Conservation (phyloP, 169 alveolate genomes). For the Plasmodium fragile region DNA sequence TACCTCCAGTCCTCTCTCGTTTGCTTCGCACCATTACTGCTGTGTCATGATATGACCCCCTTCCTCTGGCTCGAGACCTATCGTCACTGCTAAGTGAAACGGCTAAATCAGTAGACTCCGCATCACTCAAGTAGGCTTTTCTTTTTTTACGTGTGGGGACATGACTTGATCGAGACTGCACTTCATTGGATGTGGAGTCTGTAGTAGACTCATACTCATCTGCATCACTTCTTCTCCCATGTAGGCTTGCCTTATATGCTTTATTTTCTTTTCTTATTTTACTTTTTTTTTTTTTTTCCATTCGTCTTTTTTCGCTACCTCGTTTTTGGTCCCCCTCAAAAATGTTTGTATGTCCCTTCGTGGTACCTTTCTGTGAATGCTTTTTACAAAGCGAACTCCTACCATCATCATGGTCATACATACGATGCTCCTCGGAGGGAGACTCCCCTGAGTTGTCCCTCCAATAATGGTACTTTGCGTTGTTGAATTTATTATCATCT, state of each 20-base stretch:
- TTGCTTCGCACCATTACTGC: background rate
- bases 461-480: background rate
- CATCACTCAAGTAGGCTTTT: background rate
- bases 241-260: background rate
- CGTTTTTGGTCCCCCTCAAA: background rate
- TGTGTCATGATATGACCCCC: background rate
- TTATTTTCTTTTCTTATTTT: background rate
- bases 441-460: background rate
- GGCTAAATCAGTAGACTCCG: background rate
- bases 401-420: background rate
- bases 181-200: background rate
- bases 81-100: background rate
- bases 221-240: constrained; percentile 2
- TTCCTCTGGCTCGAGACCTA: background rate
- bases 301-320: background rate
- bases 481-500: background rate
- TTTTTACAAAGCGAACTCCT: background rate
- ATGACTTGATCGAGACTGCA: background rate
- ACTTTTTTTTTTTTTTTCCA: constrained; percentile 17
- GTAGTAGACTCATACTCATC: background rate
- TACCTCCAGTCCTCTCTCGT: background rate
- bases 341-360: background rate
- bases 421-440: background rate
- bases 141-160: background rate
- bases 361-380: background rate